These are phyloP conservation scores for Sugiyamaella xylanicola DNA, from an alignment of 1,139 yeast species.

Conservation along the genomic window DNA sequence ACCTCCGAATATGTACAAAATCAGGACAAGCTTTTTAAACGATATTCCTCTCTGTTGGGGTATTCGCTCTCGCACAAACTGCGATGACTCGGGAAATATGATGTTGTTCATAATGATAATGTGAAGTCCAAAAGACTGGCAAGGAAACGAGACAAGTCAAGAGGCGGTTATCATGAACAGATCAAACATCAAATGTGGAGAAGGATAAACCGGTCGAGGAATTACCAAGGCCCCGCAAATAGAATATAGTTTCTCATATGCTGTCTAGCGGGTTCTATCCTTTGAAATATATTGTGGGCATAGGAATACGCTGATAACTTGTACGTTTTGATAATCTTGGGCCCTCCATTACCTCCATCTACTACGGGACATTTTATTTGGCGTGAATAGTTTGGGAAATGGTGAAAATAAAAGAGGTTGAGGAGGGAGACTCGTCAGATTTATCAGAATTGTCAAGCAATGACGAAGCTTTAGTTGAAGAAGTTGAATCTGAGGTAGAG, in stretches of 20 bases:
- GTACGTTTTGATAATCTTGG: too few species aligned
- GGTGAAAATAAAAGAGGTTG: conserved; percentile 12
- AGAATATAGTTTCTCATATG: not conserved
- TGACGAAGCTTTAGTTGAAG: conserved; percentile 24
- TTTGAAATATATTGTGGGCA: too few species aligned
- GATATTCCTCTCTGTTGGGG: conserved; percentile 28
- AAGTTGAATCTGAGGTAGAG: conserved; percentile 27
- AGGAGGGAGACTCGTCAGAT: conserved; percentile 31
- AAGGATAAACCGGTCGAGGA: not conserved
- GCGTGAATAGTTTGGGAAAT: not conserved
- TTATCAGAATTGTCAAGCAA: conserved; percentile 29
- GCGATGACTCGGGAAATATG: conserved; percentile 33
- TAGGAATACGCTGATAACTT: too few species aligned
- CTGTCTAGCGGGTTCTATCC: not conserved
- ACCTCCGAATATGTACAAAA: conserved; percentile 43
- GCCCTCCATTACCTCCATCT: too few species aligned
- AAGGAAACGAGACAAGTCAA: too few species aligned
- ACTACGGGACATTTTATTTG: not conserved
- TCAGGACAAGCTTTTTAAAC: conserved; percentile 36
- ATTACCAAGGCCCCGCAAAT: conserved; percentile 12
- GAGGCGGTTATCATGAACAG: too few species aligned
- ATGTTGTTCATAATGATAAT: conserved; percentile 20
- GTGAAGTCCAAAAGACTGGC: not conserved
- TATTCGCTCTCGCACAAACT: conserved; percentile 24
- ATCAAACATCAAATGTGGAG: conserved; percentile 6